Base-by-base conservation (phyloP, 2,329 filamentous ascomycete species). In the Talaromyces marneffei region DNA sequence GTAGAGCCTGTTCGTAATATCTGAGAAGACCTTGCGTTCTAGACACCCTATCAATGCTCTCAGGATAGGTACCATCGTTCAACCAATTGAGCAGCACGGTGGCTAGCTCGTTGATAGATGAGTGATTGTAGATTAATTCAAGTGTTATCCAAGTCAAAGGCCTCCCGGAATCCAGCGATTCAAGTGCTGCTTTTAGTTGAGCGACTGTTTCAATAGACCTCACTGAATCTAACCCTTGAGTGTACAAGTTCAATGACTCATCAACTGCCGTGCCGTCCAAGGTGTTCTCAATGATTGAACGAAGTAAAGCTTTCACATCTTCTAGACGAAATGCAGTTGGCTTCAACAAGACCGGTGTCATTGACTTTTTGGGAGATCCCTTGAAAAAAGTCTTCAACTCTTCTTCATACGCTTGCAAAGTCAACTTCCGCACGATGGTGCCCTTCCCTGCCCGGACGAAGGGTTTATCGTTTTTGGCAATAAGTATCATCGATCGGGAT, bases 381-480 rank as follows among this genome's bases (percentile, higher is more conserved):
- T 31, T 33, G 25, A 59, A 59, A 20, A 59, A 29, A 0, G n/a
- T 27, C 2, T 59, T 27, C 27, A 59, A 20, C 10, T 59, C 57
- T 20, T 23, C 8, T 53, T 59, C 31, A 39, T 53, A 59, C 12
- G 46, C 44, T 46, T 40, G 35, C 10, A 55, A 14, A 2, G 48
- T 61, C 18, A 48, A 27, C 35, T 56, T 61, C 3, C 59, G 48
- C 25, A 61, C 59, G 9, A 61, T 25, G 9, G 59, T 61, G 29
- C 59, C 59, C 46, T 59, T 59, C 5, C 44, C 57, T 6, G 44
- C 57, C 5, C 57, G 31, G 14, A 42, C 18, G 20, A 59, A 53
- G 14, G 57, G 57, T 46, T 59, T 59, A n/a, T 42, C 37, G 20
- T 14, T 25, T 7, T 50, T 25, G 2, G 57, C 46, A 33, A 53